phyloP scores from a whole-genome alignment of 179 eudicot genomes.

The Heliamphora pulchella region DNA sequence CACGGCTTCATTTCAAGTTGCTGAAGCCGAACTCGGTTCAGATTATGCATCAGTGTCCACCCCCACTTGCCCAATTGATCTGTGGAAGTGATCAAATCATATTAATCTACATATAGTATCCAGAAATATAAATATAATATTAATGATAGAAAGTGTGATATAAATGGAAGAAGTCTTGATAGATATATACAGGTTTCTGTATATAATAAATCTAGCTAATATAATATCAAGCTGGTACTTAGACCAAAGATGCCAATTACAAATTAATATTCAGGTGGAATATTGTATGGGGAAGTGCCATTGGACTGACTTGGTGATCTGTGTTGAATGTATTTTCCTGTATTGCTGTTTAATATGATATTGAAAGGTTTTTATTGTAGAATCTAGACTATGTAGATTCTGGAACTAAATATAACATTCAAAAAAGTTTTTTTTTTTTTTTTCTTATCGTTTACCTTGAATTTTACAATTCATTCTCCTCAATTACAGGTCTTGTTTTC shows the following conservation, averaged over 20 bases:
- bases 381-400: neutral
- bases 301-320: neutral
- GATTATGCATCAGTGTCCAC: slow-evolving; percentile 45
- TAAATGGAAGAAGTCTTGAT: neutral
- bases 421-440: neutral
- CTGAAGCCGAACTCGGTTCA: slow-evolving; percentile 19
- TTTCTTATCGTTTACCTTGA: neutral
- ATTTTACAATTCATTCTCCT: neutral
- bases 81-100: slow-evolving; percentile 39
- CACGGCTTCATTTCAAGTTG: neutral
- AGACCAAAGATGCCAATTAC: slow-evolving; percentile 10
- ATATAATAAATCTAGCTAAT: neutral
- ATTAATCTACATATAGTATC: neutral
- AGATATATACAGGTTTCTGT: neutral
- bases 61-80: slow-evolving; percentile 48
- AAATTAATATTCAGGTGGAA: slow-evolving; percentile 9
- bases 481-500: neutral
- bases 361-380: neutral
- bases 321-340: slow-evolving; percentile 14
- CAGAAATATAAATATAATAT: neutral
- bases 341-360: neutral
- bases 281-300: neutral
- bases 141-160: neutral
- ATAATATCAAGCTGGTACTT: slow-evolving; percentile 10
- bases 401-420: neutral